phyloP scores from a whole-genome alignment of 1,139 yeast species.

The Yamadazyma atmosphaerica region DNA sequence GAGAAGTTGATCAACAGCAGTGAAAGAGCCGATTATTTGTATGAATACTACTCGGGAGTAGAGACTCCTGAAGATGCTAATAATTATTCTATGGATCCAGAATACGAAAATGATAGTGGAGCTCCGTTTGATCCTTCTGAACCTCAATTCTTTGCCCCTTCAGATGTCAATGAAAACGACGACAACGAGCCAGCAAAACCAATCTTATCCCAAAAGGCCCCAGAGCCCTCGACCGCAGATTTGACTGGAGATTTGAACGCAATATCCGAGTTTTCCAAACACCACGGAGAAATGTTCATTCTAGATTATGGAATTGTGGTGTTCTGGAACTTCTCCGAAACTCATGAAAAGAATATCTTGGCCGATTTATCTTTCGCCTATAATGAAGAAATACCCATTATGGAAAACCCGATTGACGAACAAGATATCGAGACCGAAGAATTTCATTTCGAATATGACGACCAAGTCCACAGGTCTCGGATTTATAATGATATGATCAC shows the following conservation, averaged over 20 bases:
- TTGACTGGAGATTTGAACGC: constrained; percentile 5
- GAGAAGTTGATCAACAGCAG: constrained; percentile 77
- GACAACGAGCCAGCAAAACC: too few species aligned
- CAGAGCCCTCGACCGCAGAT: too few species aligned
- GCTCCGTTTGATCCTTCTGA: constrained; percentile 49
- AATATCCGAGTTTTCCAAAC: constrained; percentile 57
- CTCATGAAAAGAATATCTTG: constrained; percentile 87
- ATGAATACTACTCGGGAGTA: constrained; percentile 85
- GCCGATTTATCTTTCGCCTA: constrained; percentile 84
- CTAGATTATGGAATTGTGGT: constrained; percentile 93
- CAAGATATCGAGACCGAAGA: constrained; percentile 95
- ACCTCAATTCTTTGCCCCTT: constrained; percentile 52
- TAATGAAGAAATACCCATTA: constrained; percentile 45
- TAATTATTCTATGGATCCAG: constrained; percentile 55
- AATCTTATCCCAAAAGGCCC: too few species aligned
- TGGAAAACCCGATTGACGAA: constrained; percentile 77
- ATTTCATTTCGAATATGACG: constrained; percentile 88
- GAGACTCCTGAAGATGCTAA: constrained; percentile 67
- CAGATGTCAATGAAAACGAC: constrained; percentile 15
- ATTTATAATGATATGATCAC: constrained; percentile 95
- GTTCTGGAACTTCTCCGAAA: constrained; percentile 93
- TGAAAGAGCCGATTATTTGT: constrained; percentile 87
- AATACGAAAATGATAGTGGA: constrained; percentile 36
- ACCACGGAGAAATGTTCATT: constrained; percentile 85
- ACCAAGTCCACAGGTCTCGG: constrained; percentile 78